Evolutionary conservation across 1,139 yeast species (phyloP).

Genomic region (Candida labiduridarum): DNA sequence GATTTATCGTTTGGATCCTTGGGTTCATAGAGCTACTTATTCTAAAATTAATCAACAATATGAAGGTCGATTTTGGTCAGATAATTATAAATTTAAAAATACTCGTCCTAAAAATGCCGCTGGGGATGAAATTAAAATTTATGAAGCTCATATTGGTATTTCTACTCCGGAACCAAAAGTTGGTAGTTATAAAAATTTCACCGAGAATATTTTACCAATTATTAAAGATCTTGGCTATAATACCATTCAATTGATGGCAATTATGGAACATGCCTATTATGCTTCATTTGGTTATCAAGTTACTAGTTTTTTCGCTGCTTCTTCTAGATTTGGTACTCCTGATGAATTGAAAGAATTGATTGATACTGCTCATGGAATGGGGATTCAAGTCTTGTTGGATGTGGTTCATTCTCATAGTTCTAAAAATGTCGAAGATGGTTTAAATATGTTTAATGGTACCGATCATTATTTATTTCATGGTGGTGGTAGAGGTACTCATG

Average conservation of each 20-base stretch:
- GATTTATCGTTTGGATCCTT: slow-evolving; percentile 84
- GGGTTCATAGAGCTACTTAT: slow-evolving; percentile 84
- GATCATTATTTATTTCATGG: slow-evolving; percentile 95
- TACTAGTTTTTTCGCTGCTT: slow-evolving; percentile 86
- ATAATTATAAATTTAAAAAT: slow-evolving; percentile 62
- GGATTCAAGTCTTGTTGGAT: slow-evolving; percentile 84
- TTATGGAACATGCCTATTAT: slow-evolving; percentile 98
- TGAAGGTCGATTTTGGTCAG: slow-evolving; percentile 91
- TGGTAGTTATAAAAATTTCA: slow-evolving; percentile 85
- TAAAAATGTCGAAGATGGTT: slow-evolving; percentile 90
- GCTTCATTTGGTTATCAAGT: slow-evolving; percentile 97
- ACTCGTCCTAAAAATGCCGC: slow-evolving; percentile 54
- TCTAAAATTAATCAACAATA: slow-evolving; percentile 50
- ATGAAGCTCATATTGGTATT: slow-evolving; percentile 96
- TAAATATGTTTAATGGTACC: slow-evolving; percentile 92
- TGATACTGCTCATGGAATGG: slow-evolving; percentile 89
- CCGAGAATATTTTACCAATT: slow-evolving; percentile 77
- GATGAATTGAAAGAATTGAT: slow-evolving; percentile 89
- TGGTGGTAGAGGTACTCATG: slow-evolving; percentile 82
- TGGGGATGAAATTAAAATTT: slow-evolving; percentile 67
- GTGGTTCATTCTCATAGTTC: slow-evolving; percentile 97
- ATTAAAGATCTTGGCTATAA: slow-evolving; percentile 86
- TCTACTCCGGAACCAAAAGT: slow-evolving; percentile 87
- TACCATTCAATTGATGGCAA: slow-evolving; percentile 93
- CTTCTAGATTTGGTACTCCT: slow-evolving; percentile 92